Percentiles rank a stretch among this genome's conserved stretches.
These are phyloP conservation scores for Fusarium duplospermum DNA, from an alignment of 2,329 filamentous ascomycete genomes.

Conservation along the genomic window DNA sequence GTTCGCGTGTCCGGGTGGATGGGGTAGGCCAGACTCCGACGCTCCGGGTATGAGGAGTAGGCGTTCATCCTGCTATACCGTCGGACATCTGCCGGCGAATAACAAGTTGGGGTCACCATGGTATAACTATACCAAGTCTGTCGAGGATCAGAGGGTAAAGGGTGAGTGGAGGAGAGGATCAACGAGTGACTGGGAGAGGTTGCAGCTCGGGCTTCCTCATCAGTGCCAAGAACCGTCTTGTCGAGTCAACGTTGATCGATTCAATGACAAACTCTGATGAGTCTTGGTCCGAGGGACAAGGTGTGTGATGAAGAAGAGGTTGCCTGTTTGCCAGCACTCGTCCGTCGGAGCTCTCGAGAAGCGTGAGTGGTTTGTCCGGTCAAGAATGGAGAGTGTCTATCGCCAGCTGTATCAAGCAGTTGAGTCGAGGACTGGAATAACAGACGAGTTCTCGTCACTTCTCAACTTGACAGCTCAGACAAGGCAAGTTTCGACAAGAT, in stretches of 20 bases:
- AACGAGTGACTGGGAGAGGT: not conserved
- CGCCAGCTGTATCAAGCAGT: not conserved
- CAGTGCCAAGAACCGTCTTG: constrained; percentile 10
- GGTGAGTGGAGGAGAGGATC: constrained; percentile 4
- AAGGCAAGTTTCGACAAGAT: constrained; percentile 10
- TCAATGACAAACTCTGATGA: not conserved
- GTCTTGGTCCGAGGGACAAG: constrained; percentile 9
- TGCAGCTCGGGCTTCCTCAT: constrained; percentile 18
- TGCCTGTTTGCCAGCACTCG: constrained; percentile 31
- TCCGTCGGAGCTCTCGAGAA: constrained; percentile 23
- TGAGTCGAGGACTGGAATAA: constrained; percentile 9
- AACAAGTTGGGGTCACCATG: constrained; percentile 39
- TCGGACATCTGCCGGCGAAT: constrained; percentile 34
- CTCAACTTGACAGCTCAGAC: not conserved
- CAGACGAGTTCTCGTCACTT: not conserved
- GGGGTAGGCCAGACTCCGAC: constrained; percentile 30
- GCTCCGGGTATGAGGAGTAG: constrained; percentile 40
- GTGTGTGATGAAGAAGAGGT: constrained; percentile 3
- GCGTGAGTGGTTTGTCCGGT: constrained; percentile 6
- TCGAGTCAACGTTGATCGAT: constrained; percentile 3
- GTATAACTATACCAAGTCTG: not conserved
- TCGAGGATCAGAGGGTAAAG: not conserved
- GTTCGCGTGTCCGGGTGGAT: constrained; percentile 34
- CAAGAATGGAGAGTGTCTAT: constrained; percentile 4
- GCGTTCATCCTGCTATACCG: constrained; percentile 27